phyloP scores from a whole-genome alignment of 495 filamentous ascomycete species.

The Melanomma pulvis-pyrius region DNA sequence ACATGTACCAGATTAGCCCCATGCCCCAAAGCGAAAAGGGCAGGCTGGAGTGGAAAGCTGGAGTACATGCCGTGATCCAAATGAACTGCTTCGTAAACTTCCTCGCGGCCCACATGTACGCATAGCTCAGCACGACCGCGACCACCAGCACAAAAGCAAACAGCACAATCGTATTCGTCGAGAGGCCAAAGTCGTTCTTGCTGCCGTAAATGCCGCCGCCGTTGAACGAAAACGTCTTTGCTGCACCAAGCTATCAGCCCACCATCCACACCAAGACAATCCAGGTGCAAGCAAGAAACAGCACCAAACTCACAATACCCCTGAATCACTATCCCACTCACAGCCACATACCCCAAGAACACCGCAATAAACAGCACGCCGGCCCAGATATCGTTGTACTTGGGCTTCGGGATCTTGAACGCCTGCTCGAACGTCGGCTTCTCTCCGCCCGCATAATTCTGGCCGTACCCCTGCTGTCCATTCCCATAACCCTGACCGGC shows the following conservation, averaged over 20 bases:
- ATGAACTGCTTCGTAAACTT: conserved; percentile 88
- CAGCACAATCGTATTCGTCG: conserved; percentile 83
- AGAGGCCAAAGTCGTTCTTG: conserved; percentile 65
- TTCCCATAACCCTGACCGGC: conserved; percentile 16
- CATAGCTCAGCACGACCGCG: conserved; percentile 72
- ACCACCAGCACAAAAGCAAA: conserved; percentile 75
- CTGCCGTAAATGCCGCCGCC: conserved; percentile 75
- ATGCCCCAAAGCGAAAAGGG: background rate
- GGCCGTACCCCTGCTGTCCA: conserved; percentile 8
- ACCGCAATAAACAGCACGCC: conserved; percentile 75
- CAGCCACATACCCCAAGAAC: conserved; percentile 73
- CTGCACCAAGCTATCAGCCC: background rate
- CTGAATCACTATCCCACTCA: conserved; percentile 75
- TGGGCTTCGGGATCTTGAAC: conserved; percentile 79
- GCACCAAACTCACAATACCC: conserved; percentile 60
- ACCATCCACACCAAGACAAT: background rate
- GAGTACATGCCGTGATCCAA: conserved; percentile 67
- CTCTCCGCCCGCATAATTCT: conserved; percentile 23
- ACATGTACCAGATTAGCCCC: conserved; percentile 39
- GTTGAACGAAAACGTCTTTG: conserved; percentile 59
- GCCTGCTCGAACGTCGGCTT: conserved; percentile 73
- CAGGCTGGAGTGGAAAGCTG: background rate
- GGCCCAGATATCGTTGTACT: conserved; percentile 88
- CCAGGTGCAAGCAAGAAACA: background rate
- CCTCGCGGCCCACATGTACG: conserved; percentile 75